Conservation (phyloP, 768 basidiomycete genomes). For the Tylopilus subfusipes region DNA sequence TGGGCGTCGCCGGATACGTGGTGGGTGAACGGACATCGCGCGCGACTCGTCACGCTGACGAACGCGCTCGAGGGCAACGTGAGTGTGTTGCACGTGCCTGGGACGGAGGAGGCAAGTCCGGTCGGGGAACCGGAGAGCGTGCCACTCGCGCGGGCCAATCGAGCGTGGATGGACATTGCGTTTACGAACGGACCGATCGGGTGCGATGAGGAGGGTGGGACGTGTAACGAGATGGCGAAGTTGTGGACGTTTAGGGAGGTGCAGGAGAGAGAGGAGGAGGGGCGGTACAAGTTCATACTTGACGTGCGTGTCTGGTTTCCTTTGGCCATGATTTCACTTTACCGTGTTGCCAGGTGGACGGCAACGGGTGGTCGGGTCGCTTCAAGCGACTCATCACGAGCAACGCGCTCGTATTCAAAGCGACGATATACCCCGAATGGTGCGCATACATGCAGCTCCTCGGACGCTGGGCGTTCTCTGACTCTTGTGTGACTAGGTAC, state of each 20-base stretch:
- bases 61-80: constrained; percentile 38
- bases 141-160: constrained; percentile 42
- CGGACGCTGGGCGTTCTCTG: too few species aligned
- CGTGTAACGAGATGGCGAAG: constrained; percentile 42
- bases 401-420: constrained; percentile 63
- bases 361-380: too few species aligned
- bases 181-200: constrained; percentile 44
- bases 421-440: too few species aligned
- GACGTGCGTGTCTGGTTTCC: constrained; percentile 39
- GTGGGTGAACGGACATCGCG: constrained; percentile 52
- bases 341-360: constrained; percentile 43
- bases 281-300: constrained; percentile 57
- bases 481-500: constrained; percentile 37
- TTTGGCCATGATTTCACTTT: too few species aligned
- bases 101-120: constrained; percentile 13
- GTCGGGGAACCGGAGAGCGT: constrained; percentile 37
- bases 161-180: constrained; percentile 58
- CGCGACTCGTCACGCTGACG: too few species aligned
- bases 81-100: constrained; percentile 39
- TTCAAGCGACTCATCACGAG: constrained; percentile 58
- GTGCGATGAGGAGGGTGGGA: constrained; percentile 33
- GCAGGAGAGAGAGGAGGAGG: constrained; percentile 47
- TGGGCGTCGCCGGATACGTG: constrained; percentile 31
- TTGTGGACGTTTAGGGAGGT: constrained; percentile 49
- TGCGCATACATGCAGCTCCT: constrained; percentile 29